These are phyloP conservation scores for Yamadazyma atmosphaerica DNA, from an alignment of 1,139 yeast genomes.

Conservation along the genomic window DNA sequence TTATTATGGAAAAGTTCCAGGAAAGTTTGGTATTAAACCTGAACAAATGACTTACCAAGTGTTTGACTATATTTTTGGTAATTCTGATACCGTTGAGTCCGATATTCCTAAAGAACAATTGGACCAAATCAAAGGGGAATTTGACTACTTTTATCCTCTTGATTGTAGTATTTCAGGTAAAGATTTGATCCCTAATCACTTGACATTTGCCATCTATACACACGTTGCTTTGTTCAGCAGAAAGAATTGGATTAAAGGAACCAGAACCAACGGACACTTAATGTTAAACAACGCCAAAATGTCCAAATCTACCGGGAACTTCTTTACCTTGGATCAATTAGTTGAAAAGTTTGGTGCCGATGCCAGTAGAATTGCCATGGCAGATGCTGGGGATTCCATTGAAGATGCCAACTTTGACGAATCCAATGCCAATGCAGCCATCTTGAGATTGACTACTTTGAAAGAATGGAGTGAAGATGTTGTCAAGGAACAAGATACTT, in stretches of 20 bases:
- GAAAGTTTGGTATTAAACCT: constrained; percentile 72
- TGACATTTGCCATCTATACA: constrained; percentile 90
- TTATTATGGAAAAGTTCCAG: constrained; percentile 75
- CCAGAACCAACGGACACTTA: constrained; percentile 95
- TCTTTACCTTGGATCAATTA: constrained; percentile 84
- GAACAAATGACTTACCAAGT: constrained; percentile 92
- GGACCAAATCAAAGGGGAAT: constrained; percentile 81
- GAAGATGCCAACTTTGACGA: constrained; percentile 99
- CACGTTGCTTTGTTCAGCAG: constrained; percentile 93
- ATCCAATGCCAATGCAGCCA: constrained; percentile 95
- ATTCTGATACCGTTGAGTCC: constrained; percentile 58
- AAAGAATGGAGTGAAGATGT: constrained; percentile 95
- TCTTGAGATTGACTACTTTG: constrained; percentile 85
- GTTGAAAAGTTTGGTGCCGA: constrained; percentile 94
- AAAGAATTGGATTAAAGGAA: constrained; percentile 89
- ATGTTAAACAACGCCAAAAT: constrained; percentile 94
- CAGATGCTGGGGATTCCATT: constrained; percentile 96
- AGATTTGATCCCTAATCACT: constrained; percentile 95
- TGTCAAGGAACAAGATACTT: constrained; percentile 47
- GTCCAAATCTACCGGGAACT: constrained; percentile 98
- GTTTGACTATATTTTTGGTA: constrained; percentile 85
- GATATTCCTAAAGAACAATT: constrained; percentile 70
- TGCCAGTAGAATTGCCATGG: constrained; percentile 95
- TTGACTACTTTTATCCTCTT: constrained; percentile 92
- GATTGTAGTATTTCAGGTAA: constrained; percentile 93